Evolutionary conservation across 2,329 filamentous ascomycete species (phyloP).

Genomic region (Coleophoma eucalyptorum): DNA sequence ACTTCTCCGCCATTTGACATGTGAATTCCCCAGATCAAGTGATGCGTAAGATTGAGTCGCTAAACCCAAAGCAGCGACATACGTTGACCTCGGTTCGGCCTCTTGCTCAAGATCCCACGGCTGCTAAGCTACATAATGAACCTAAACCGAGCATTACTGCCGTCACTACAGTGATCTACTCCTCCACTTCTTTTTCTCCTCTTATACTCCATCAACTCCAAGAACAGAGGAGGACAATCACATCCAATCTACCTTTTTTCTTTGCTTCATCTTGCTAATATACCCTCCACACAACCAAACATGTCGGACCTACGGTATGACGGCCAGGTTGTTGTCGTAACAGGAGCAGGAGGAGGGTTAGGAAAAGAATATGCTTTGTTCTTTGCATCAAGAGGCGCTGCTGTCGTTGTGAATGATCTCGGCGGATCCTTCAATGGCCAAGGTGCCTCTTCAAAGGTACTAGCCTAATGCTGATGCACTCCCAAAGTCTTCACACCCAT

Average conservation of each 20-base stretch:
- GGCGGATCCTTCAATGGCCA: constrained; percentile 92
- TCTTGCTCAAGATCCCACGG: neutral
- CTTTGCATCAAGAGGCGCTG: constrained; percentile 86
- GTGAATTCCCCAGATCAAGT: neutral
- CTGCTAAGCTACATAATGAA: too few relatives aligned
- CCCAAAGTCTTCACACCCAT: neutral
- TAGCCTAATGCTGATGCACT: neutral
- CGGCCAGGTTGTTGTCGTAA: constrained; percentile 85
- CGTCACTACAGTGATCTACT: neutral
- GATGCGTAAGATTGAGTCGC: neutral
- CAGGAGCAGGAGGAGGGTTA: constrained; percentile 78
- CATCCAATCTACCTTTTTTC: neutral
- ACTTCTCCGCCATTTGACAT: neutral
- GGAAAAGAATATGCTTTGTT: constrained; percentile 83
- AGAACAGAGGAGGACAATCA: neutral
- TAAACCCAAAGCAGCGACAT: neutral
- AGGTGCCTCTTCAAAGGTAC: constrained; percentile 79
- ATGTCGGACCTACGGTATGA: constrained; percentile 73
- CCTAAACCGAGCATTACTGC: too few relatives aligned
- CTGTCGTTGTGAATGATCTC: constrained; percentile 94
- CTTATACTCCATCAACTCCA: neutral
- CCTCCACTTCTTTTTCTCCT: neutral
- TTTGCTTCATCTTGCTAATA: neutral
- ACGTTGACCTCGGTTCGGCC: neutral
- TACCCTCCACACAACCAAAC: constrained; percentile 12